Conservation (phyloP, 352 stramenopile genomes). For the Globisporangium irregulare region DNA sequence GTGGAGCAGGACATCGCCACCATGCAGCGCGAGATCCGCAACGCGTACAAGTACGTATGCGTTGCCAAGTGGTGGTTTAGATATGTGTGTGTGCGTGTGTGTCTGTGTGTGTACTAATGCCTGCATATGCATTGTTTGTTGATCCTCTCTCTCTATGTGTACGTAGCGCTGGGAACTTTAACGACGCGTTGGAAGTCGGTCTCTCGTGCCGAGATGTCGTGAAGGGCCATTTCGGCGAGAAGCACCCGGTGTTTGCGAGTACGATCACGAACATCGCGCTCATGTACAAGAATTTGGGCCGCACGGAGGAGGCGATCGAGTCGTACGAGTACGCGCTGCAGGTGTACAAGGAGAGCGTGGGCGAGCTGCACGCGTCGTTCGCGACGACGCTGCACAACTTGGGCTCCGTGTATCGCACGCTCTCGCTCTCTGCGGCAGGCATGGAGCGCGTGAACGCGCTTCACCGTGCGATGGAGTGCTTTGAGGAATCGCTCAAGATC, state of each 20-base stretch:
- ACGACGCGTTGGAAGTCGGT: conserved; percentile 59
- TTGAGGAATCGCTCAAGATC: conserved; percentile 79
- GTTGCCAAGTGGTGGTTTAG: too few species aligned
- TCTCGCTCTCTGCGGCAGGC: conserved; percentile 48
- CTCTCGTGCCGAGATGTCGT: conserved; percentile 71
- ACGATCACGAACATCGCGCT: conserved; percentile 86
- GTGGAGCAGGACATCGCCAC: conserved; percentile 76
- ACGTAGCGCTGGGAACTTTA: conserved; percentile 60
- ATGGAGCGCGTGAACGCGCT: conserved; percentile 70
- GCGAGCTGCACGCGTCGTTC: conserved; percentile 80
- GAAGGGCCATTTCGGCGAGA: conserved; percentile 71
- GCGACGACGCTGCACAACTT: conserved; percentile 84
- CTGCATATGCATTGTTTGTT: not conserved
- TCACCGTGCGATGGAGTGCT: conserved; percentile 71
- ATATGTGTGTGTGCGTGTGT: not conserved
- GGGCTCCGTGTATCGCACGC: conserved; percentile 65
- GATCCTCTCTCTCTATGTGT: not conserved
- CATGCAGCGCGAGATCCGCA: conserved; percentile 81
- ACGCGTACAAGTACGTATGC: conserved; percentile 67
- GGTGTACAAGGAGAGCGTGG: conserved; percentile 78
- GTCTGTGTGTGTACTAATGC: not conserved
- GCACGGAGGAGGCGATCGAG: conserved; percentile 72
- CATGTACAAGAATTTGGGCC: conserved; percentile 85
- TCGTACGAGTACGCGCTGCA: conserved; percentile 79
- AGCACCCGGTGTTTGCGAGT: conserved; percentile 77